Conservation (phyloP, 371 early-diverging fungal species). For the Phascolomyces articulosus region DNA sequence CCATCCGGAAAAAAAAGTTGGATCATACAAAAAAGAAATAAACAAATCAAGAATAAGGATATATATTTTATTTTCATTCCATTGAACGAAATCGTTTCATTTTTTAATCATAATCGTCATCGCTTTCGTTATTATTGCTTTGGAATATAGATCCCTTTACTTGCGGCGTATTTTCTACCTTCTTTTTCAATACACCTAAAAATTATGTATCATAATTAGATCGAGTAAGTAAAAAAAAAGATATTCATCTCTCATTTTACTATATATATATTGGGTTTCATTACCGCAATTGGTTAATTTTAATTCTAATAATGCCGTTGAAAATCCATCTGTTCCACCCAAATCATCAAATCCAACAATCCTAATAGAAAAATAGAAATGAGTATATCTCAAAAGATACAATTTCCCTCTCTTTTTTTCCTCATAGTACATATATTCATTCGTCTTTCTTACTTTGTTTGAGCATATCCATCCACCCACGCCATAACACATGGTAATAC, state of each 20-base stretch:
- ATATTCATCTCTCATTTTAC: too few relatives aligned
- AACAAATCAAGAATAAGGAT: too few relatives aligned
- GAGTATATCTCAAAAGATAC: constrained; percentile 4
- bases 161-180: constrained; percentile 16
- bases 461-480: constrained; percentile 70
- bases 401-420: too few relatives aligned
- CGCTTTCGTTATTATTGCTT: constrained; percentile 17
- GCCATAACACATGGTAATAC: constrained; percentile 91
- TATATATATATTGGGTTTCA: too few relatives aligned
- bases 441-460: constrained; percentile 29
- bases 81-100: background rate
- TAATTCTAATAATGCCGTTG: constrained; percentile 77
- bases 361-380: constrained; percentile 40
- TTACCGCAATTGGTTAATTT: constrained; percentile 69
- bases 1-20: too few relatives aligned
- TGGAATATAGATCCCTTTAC: constrained; percentile 43
- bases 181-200: constrained; percentile 18
- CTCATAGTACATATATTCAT: background rate
- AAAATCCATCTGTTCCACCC: constrained; percentile 87
- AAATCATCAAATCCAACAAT: constrained; percentile 96
- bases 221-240: background rate
- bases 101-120: constrained; percentile 34
- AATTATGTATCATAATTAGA: too few relatives aligned
- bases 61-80: background rate
- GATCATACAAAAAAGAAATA: too few relatives aligned